Percentiles rank a stretch among this genome's conserved stretches.
Evolutionary conservation across 257 asterid genomes (phyloP).

Genomic region (Solanum paucissectum): DNA sequence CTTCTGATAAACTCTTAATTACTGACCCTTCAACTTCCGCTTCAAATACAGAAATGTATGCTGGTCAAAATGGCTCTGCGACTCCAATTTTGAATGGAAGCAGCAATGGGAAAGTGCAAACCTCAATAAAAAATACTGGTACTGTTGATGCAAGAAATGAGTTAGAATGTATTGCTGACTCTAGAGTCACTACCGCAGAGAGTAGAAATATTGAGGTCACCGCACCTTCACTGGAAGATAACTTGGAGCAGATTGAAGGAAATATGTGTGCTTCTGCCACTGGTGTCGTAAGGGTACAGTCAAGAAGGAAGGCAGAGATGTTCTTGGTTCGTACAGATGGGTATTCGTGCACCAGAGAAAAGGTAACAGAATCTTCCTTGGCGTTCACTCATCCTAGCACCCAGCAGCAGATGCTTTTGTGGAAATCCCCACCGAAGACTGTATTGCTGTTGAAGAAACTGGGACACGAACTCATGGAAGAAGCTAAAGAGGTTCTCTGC

Average conservation of each 20-base stretch:
- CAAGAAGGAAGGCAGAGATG: slow-evolving; percentile 97
- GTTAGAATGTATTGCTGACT: slow-evolving; percentile 14
- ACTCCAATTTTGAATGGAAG: slow-evolving; percentile 19
- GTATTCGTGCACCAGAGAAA: slow-evolving; percentile 85
- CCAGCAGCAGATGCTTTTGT: slow-evolving; percentile 99
- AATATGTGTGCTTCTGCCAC: slow-evolving; percentile 94
- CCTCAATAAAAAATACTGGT: slow-evolving; percentile 20
- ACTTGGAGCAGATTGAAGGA: slow-evolving; percentile 48
- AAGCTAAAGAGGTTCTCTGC: slow-evolving; percentile 80
- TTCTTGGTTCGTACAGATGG: slow-evolving; percentile 98
- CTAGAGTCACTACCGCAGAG: slow-evolving; percentile 18
- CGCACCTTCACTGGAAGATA: slow-evolving; percentile 47
- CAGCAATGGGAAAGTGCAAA: slow-evolving; percentile 14
- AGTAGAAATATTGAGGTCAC: slow-evolving; percentile 34
- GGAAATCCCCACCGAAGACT: slow-evolving; percentile 96
- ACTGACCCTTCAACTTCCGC: slow-evolving; percentile 14
- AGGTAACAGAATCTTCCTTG: slow-evolving; percentile 93
- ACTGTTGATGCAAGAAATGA: slow-evolving; percentile 20
- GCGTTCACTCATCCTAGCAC: slow-evolving; percentile 99
- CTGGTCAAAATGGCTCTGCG: slow-evolving; percentile 16
- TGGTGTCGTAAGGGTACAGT: slow-evolving; percentile 94
- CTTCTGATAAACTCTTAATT: slow-evolving; percentile 14
- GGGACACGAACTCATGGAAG: slow-evolving; percentile 89
- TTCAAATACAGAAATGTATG: slow-evolving; percentile 19
- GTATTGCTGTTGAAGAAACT: slow-evolving; percentile 79